Conservation (phyloP, 768 basidiomycete genomes). For the Hygrocybe coccinea region DNA sequence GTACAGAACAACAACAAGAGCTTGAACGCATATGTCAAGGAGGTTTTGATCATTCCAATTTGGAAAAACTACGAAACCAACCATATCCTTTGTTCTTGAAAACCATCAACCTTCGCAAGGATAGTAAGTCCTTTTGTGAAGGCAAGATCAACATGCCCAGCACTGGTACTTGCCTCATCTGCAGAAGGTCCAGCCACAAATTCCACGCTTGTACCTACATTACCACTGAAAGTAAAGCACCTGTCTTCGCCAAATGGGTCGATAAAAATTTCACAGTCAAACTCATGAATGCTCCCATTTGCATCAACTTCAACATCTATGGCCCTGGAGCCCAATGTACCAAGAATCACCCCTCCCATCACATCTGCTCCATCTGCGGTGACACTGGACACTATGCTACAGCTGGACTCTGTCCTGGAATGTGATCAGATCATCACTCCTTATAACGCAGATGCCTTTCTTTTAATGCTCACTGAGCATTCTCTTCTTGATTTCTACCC, state of each 20-base stretch:
- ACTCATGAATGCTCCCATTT: constrained; percentile 16
- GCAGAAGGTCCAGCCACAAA: background rate
- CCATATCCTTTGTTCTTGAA: too few relatives aligned
- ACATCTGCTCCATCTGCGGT: constrained; percentile 32
- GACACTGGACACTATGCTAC: constrained; percentile 13
- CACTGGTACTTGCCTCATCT: constrained; percentile 2
- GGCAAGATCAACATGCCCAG: too few relatives aligned
- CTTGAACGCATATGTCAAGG: constrained; percentile 8
- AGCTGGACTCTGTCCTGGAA: constrained; percentile 8
- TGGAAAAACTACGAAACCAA: too few relatives aligned
- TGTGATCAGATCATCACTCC: constrained; percentile 26
- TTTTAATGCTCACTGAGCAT: constrained; percentile 16
- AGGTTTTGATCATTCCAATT: background rate
- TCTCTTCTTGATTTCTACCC: constrained; percentile 26
- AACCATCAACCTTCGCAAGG: too few relatives aligned
- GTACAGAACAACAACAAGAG: too few relatives aligned
- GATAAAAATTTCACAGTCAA: constrained; percentile 7
- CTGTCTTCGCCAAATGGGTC: constrained; percentile 2
- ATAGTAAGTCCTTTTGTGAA: too few relatives aligned
- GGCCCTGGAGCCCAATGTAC: constrained; percentile 1
- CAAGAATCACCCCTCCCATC: constrained; percentile 14
- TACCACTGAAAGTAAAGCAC: background rate
- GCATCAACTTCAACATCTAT: constrained; percentile 21
- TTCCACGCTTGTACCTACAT: background rate
- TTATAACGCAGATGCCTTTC: constrained; percentile 28